A percentile compares a stretch with the other conserved stretches of the same genome.
Evolutionary conservation across 2,329 filamentous ascomycete genomes (phyloP).

Genomic region (Fusarium illudens): DNA sequence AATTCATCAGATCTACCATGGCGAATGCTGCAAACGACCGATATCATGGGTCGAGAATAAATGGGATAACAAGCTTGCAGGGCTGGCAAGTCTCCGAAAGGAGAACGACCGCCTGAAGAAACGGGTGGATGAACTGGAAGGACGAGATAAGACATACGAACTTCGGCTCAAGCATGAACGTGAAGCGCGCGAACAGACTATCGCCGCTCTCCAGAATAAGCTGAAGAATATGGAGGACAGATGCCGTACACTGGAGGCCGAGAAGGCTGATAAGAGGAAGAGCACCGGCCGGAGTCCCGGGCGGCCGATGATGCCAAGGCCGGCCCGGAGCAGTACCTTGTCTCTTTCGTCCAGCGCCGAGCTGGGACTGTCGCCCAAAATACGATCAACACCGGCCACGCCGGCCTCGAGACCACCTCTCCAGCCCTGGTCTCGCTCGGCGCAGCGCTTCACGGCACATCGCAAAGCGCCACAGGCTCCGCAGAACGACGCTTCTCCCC

Average conservation of each 20-base stretch:
- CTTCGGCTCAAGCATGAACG: constrained; percentile 49
- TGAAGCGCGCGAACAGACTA: constrained; percentile 45
- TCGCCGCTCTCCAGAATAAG: constrained; percentile 46
- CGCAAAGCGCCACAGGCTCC: constrained; percentile 12
- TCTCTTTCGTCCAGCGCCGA: constrained; percentile 22
- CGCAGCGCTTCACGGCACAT: constrained; percentile 24
- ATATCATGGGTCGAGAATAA: constrained; percentile 48
- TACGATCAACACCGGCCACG: constrained; percentile 38
- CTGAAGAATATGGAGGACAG: constrained; percentile 49
- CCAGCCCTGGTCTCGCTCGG: constrained; percentile 28
- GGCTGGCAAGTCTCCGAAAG: constrained; percentile 41
- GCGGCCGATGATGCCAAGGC: constrained; percentile 29
- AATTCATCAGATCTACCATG: constrained; percentile 58
- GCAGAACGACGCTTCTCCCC: constrained; percentile 18
- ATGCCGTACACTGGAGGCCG: constrained; percentile 44
- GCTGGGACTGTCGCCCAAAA: constrained; percentile 33
- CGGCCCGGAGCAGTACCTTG: constrained; percentile 26
- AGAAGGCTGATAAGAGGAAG: constrained; percentile 34
- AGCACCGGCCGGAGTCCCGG: constrained; percentile 23
- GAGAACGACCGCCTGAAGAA: constrained; percentile 48
- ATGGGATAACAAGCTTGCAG: constrained; percentile 49
- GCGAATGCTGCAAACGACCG: constrained; percentile 54
- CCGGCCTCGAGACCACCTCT: constrained; percentile 31
- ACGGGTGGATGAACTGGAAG: constrained; percentile 49
- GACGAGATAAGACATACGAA: constrained; percentile 53